Percentiles rank a stretch among this genome's conserved stretches.
phyloP scores from a whole-genome alignment of 2,329 filamentous ascomycete genomes.

The Leptographium galeiforme region DNA sequence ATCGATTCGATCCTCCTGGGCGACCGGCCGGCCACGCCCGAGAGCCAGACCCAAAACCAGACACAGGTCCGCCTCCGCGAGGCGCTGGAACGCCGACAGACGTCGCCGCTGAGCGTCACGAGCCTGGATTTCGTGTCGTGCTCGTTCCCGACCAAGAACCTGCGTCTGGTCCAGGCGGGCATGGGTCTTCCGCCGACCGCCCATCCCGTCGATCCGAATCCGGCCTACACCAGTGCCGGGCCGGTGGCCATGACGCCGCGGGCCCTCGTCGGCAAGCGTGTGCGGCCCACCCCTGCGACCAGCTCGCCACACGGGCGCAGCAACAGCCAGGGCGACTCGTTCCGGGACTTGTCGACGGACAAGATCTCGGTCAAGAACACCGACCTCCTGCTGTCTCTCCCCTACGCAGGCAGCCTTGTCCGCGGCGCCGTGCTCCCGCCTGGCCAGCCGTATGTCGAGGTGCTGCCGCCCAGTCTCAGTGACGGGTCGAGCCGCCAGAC shows the following conservation, averaged over 20 bases:
- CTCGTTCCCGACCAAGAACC: conserved; percentile 43
- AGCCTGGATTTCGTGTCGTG: conserved; percentile 51
- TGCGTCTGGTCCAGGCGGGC: conserved; percentile 25
- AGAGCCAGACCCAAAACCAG: conserved; percentile 15
- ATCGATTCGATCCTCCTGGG: conserved; percentile 33
- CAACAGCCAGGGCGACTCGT: conserved; percentile 74
- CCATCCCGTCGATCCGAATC: conserved; percentile 42
- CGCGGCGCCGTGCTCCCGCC: conserved; percentile 77
- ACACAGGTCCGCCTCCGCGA: conserved; percentile 13
- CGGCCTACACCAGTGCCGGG: conserved; percentile 30
- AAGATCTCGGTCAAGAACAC: conserved; percentile 38
- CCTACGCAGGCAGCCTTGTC: conserved; percentile 72
- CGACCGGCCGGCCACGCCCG: conserved; percentile 34
- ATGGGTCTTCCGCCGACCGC: conserved; percentile 32
- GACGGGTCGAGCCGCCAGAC: conserved; percentile 36
- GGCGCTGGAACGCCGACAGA: conserved; percentile 17
- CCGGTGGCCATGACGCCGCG: conserved; percentile 46
- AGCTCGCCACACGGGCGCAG: conserved; percentile 59
- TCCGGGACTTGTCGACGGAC: conserved; percentile 52
- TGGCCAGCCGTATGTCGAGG: conserved; percentile 65
- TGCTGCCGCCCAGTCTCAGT: conserved; percentile 37
- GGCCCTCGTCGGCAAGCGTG: conserved; percentile 43
- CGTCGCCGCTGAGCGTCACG: conserved; percentile 42
- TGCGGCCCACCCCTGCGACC: conserved; percentile 27
- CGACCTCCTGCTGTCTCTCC: conserved; percentile 47